These are phyloP conservation scores for Aspergillus awamori DNA, from an alignment of 2,329 filamentous ascomycete genomes.

Conservation along the genomic window DNA sequence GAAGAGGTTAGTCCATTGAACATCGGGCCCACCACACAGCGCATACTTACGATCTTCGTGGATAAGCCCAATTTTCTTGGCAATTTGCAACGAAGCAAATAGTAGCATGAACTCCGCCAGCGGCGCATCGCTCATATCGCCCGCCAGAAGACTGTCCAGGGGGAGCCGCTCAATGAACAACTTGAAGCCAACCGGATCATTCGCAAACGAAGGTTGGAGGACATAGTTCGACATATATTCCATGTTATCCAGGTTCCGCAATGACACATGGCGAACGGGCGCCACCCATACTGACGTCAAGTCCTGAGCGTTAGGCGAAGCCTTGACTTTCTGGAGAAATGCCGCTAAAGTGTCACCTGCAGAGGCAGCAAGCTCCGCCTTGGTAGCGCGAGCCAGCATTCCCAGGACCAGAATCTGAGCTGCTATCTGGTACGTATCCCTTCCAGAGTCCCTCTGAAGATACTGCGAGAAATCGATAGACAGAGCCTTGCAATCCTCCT, in stretches of 20 bases:
- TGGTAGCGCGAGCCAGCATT: conserved; percentile 36
- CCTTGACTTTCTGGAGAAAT: conserved; percentile 35
- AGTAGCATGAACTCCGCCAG: conserved; percentile 62
- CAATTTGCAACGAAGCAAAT: conserved; percentile 69
- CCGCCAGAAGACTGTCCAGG: conserved; percentile 52
- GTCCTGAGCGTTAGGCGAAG: conserved; percentile 10
- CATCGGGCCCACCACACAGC: neutral
- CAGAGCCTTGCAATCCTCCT: conserved; percentile 37
- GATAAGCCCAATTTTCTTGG: conserved; percentile 70
- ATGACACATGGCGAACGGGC: conserved; percentile 40
- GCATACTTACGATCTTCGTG: conserved; percentile 64
- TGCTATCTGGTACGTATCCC: conserved; percentile 22
- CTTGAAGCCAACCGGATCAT: conserved; percentile 38
- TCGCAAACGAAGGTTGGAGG: conserved; percentile 39
- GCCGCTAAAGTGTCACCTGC: conserved; percentile 32
- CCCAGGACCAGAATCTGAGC: conserved; percentile 36
- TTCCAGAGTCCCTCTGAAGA: conserved; percentile 18
- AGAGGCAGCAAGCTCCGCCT: conserved; percentile 32
- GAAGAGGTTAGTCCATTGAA: conserved; percentile 4
- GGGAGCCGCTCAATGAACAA: conserved; percentile 62
- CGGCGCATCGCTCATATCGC: conserved; percentile 50
- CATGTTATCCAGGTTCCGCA: conserved; percentile 39
- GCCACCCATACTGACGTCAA: conserved; percentile 39
- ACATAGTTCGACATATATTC: conserved; percentile 42
- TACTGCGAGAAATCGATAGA: conserved; percentile 29